A percentile compares a stretch with the other conserved stretches of the same genome.
Conservation (phyloP, 2,329 filamentous ascomycete genomes). For the Fusarium oxysporum region DNA sequence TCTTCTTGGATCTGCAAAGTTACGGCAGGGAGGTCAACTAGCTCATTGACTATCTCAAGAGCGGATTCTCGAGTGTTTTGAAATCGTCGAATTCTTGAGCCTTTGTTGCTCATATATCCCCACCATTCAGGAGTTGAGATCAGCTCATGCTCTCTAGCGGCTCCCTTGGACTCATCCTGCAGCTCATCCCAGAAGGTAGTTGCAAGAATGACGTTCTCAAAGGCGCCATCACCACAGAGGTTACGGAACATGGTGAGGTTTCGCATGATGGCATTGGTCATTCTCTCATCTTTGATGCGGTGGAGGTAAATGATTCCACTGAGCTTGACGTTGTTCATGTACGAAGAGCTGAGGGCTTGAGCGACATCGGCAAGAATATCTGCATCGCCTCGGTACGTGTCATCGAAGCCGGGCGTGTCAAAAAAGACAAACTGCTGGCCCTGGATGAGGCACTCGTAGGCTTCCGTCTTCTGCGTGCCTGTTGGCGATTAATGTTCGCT, state of each 20-base stretch:
- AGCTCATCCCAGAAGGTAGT: constrained; percentile 13
- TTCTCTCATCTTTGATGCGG: constrained; percentile 1
- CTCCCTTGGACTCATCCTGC: not conserved
- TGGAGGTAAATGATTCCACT: constrained; percentile 12
- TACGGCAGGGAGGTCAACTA: not conserved
- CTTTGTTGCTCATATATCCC: constrained; percentile 2
- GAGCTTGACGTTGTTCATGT: not conserved
- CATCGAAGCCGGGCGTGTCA: constrained; percentile 32
- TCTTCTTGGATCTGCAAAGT: constrained; percentile 1
- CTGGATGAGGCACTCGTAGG: not conserved
- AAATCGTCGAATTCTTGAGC: not conserved
- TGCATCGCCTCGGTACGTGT: constrained; percentile 6
- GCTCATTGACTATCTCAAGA: not conserved
- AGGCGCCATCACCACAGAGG: not conserved
- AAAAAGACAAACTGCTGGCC: constrained; percentile 1
- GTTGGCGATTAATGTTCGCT: not conserved
- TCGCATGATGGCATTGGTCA: not conserved
- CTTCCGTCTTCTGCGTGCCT: not conserved
- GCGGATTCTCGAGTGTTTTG: constrained; percentile 3
- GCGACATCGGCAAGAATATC: constrained; percentile 17
- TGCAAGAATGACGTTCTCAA: constrained; percentile 2
- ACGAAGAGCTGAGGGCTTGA: not conserved
- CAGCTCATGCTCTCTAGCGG: not conserved
- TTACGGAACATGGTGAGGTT: not conserved
- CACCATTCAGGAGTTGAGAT: not conserved